phyloP scores from a whole-genome alignment of 2,329 filamentous ascomycete genomes.

The Cyphellophora attinorum region DNA sequence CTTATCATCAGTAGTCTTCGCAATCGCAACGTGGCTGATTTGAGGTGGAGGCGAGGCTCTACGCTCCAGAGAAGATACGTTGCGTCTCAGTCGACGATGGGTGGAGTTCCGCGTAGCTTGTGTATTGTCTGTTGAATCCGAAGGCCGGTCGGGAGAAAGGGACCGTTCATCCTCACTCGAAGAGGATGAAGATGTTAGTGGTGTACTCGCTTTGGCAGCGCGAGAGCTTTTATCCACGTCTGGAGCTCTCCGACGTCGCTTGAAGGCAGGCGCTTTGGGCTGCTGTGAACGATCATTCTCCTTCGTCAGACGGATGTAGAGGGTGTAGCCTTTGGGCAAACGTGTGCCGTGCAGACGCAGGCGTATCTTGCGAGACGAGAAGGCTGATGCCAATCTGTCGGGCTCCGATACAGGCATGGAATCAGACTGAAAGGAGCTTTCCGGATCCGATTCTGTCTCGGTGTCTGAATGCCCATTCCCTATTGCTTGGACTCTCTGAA shows the following conservation, averaged over 20 bases:
- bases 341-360: constrained; percentile 45
- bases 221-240: too few relatives aligned
- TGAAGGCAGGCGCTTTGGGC: constrained; percentile 17
- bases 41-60: too few relatives aligned
- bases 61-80: too few relatives aligned
- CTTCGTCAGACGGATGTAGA: constrained; percentile 44
- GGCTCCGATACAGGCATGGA: constrained; percentile 22
- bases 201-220: too few relatives aligned
- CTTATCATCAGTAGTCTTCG: too few relatives aligned
- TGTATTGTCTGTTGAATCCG: too few relatives aligned
- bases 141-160: too few relatives aligned
- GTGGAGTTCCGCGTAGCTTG: too few relatives aligned
- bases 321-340: constrained; percentile 44
- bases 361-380: constrained; percentile 47
- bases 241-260: constrained; percentile 12
- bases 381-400: constrained; percentile 42
- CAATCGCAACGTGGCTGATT: too few relatives aligned
- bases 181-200: too few relatives aligned
- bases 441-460: constrained; percentile 6
- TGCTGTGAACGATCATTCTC: constrained; percentile 29
- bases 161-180: too few relatives aligned
- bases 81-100: too few relatives aligned
- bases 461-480: constrained; percentile 21
- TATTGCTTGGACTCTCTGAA: constrained; percentile 32
- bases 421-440: neutral